phyloP scores from a whole-genome alignment of 2,329 filamentous ascomycete genomes.

The Fusarium sp. region DNA sequence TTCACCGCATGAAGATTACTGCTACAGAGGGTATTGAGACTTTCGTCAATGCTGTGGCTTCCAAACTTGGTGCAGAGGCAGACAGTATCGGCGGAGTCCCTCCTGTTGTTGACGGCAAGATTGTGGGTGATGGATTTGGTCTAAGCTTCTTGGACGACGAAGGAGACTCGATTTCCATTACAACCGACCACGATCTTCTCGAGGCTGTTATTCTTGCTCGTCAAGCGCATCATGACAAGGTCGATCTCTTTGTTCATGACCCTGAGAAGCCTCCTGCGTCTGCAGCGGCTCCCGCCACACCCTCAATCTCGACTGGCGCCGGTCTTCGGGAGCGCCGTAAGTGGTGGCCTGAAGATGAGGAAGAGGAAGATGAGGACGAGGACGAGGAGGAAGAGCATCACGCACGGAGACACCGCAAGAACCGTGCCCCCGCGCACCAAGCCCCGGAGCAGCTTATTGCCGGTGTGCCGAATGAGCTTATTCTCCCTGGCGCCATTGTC shows the following conservation, averaged over 20 bases:
- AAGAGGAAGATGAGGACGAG: constrained; percentile 66
- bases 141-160: constrained; percentile 97
- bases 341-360: constrained; percentile 70
- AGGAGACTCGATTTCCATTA: constrained; percentile 96
- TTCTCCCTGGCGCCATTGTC: constrained; percentile 93
- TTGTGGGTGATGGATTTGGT: constrained; percentile 84
- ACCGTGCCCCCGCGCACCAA: constrained; percentile 60
- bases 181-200: constrained; percentile 90
- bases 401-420: constrained; percentile 58
- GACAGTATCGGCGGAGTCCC: constrained; percentile 87
- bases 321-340: constrained; percentile 67
- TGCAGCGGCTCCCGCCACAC: constrained; percentile 63
- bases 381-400: constrained; percentile 68
- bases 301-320: constrained; percentile 62
- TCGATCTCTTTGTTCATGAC: constrained; percentile 96
- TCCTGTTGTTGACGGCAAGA: constrained; percentile 80
- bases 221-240: constrained; percentile 85
- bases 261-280: constrained; percentile 88
- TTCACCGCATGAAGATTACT: constrained; percentile 89
- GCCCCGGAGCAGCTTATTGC: constrained; percentile 84
- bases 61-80: constrained; percentile 87
- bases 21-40: constrained; percentile 84
- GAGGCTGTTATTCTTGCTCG: constrained; percentile 90
- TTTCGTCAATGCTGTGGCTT: constrained; percentile 80
- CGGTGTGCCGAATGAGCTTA: constrained; percentile 92